Evolutionary conservation across 108 stramenopile species (phyloP).

Genomic region (Parmales sp.): DNA sequence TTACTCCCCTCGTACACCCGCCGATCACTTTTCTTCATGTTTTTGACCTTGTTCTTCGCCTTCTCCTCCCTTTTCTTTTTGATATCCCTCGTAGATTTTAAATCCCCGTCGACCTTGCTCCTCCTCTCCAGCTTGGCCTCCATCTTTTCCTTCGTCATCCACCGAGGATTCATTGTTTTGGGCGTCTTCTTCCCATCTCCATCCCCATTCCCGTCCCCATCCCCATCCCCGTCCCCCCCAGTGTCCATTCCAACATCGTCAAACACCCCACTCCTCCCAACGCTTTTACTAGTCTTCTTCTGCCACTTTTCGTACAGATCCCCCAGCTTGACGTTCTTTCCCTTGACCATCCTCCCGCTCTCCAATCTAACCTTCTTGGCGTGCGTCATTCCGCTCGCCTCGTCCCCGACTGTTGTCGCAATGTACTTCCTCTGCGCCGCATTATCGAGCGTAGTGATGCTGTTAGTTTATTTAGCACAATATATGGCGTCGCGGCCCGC

Average conservation of each 20-base stretch:
- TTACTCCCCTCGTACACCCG: constrained; percentile 27
- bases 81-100: constrained; percentile 49
- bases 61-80: constrained; percentile 60
- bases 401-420: constrained; percentile 65
- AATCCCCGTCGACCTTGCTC: constrained; percentile 13
- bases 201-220: constrained; percentile 30
- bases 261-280: constrained; percentile 71
- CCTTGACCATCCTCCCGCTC: constrained; percentile 70
- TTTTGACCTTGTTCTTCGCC: constrained; percentile 66
- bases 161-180: constrained; percentile 15
- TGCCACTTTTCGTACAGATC: constrained; percentile 93
- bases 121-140: constrained; percentile 17
- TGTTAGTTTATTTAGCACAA: too few relatives aligned
- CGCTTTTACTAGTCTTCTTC: constrained; percentile 79
- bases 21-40: constrained; percentile 59
- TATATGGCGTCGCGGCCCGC: too few relatives aligned
- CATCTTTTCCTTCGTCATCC: constrained; percentile 32
- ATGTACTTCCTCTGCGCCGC: constrained; percentile 76
- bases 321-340: constrained; percentile 80
- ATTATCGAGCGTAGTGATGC: too few relatives aligned
- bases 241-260: constrained; percentile 54
- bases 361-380: constrained; percentile 64
- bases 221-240: constrained; percentile 18
- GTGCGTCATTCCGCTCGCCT: constrained; percentile 6
- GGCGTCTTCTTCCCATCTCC: constrained; percentile 12